These are phyloP conservation scores for Moringa oleifera DNA, from an alignment of 345 rosid genomes.

Conservation along the genomic window DNA sequence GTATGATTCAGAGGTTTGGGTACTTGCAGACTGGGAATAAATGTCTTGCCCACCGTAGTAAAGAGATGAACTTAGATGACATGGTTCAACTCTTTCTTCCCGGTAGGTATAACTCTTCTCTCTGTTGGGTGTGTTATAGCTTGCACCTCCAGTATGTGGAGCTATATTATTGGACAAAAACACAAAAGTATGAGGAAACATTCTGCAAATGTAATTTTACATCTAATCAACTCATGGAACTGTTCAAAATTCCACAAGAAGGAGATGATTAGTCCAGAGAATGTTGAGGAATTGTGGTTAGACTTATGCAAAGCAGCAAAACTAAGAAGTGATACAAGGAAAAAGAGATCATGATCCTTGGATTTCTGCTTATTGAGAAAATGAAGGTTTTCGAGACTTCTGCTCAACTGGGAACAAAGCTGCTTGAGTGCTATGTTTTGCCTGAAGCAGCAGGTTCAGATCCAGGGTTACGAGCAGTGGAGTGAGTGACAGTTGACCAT, in stretches of 20 bases:
- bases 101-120: slow-evolving; percentile 27
- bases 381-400: neutral
- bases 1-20: slow-evolving; percentile 31
- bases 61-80: slow-evolving; percentile 77
- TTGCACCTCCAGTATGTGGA: slow-evolving; percentile 23
- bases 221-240: neutral
- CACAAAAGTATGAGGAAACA: neutral
- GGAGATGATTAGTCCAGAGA: neutral
- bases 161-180: slow-evolving; percentile 21
- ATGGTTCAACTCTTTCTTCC: slow-evolving; percentile 54
- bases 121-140: slow-evolving; percentile 25
- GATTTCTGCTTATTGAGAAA: neutral
- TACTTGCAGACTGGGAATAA: slow-evolving; percentile 37
- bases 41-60: slow-evolving; percentile 88
- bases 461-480: neutral
- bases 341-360: neutral
- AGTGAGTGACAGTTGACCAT: neutral
- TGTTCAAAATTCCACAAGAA: neutral
- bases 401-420: neutral
- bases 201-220: neutral
- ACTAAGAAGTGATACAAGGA: neutral
- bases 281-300: too few species aligned
- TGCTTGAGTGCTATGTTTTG: neutral
- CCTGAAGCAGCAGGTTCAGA: neutral
- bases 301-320: neutral